Base-by-base conservation (phyloP, 257 asterid genomes). In the Solanum ossicruentum region DNA sequence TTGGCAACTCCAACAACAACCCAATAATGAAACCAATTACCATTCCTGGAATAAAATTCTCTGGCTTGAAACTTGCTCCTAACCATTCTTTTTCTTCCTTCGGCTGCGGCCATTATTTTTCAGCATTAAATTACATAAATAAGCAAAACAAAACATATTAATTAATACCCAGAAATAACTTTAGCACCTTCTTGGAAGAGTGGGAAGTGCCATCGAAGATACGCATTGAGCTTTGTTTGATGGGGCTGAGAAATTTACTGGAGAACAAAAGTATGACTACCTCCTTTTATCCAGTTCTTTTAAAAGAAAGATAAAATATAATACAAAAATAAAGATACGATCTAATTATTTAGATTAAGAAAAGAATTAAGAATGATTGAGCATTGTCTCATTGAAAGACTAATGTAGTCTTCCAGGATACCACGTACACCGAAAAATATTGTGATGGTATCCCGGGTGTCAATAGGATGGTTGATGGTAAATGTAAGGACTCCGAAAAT, bases 31-130 rank as follows among this genome's bases (percentile, higher is more conserved):
- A 95, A 49, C 99, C 99, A 54, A 95, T 96, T 51, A 95, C 88
- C 15, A 96, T 91, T 58, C 99, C 99, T 23, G 99, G 99, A 11
- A 96, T 85, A 91, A 96, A 96, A 73, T 96, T 95, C 83, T 93
- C 98, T 45, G 98, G 92, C 98, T 85, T 92, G 94, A 96, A 96
- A 89, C 97, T 91, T 87, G 87, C 95, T 84, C 95, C 97, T 51
- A 93, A 47, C 95, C 95, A 87, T 92, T 91, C 94, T 72, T 77
- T 90, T 86, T 91, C 93, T 86, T 92, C 90, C 82, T 91, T 93
- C 88, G 28, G 16, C 63, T 90, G 89, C 93, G 49, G 81, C 88
- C 81, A 61, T 17, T 18, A 10, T 41, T 71, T 71, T 16, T 8
- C 20, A 80, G 32, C 6, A 11, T 52, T 39, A 41, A 39, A 70